Conservation (phyloP, 345 rosid genomes). For the Murraya paniculata region DNA sequence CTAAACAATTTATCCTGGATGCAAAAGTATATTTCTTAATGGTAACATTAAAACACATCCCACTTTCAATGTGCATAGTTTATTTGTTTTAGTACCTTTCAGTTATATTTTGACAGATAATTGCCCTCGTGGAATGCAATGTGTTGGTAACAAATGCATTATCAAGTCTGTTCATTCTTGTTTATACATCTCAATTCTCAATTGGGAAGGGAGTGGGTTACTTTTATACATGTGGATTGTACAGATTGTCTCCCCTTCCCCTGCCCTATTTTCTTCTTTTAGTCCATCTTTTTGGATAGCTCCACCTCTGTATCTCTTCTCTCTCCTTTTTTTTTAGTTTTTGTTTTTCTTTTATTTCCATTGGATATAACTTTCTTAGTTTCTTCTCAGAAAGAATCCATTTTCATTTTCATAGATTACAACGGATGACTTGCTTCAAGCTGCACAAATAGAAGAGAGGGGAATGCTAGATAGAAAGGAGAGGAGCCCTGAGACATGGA, state of each 20-base stretch:
- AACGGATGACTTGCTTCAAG: slow-evolving; percentile 91
- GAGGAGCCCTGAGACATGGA: slow-evolving; percentile 75
- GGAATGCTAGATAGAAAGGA: slow-evolving; percentile 89
- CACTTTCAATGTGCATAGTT: background rate
- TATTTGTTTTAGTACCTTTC: background rate
- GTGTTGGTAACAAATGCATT: slow-evolving; percentile 3
- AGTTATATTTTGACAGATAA: background rate
- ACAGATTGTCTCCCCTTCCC: background rate
- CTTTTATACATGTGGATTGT: background rate
- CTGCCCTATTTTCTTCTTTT: background rate
- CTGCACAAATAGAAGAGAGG: slow-evolving; percentile 95
- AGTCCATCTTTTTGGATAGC: background rate
- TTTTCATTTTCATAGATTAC: slow-evolving; percentile 63
- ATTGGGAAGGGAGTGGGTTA: background rate
- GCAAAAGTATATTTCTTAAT: background rate
- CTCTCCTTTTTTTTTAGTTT: no score
- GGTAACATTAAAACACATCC: background rate
- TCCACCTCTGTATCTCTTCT: background rate
- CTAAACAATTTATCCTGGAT: background rate
- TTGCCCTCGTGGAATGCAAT: background rate
- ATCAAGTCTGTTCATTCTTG: background rate
- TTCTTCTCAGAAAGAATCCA: background rate
- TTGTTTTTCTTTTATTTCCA: background rate
- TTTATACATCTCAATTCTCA: background rate
- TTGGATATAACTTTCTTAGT: background rate